Percentiles rank a stretch among this genome's conserved stretches.
phyloP scores from a whole-genome alignment of 2,329 filamentous ascomycete species.

The Beauveria sp. region DNA sequence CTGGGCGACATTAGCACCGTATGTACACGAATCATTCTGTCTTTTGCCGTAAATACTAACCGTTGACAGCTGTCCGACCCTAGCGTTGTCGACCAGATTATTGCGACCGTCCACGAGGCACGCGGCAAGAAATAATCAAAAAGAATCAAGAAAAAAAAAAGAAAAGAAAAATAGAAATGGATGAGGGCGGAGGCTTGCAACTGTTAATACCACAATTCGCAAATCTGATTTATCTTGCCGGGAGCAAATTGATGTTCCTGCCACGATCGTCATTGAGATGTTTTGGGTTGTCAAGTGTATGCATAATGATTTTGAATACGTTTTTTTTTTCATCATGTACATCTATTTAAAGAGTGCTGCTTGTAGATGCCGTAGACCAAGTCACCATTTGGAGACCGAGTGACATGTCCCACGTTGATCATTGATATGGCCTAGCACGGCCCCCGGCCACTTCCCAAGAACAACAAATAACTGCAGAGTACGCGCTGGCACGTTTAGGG shows the following conservation, averaged over 20 bases:
- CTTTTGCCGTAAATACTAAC: background rate
- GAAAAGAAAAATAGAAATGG: background rate
- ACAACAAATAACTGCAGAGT: too few species aligned
- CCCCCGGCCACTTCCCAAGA: too few species aligned
- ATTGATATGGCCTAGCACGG: too few species aligned
- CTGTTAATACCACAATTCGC: slow-evolving; percentile 4
- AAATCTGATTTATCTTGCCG: background rate
- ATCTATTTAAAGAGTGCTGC: too few species aligned
- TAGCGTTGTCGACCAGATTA: slow-evolving; percentile 76
- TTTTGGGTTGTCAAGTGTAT: background rate
- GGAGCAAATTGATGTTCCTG: background rate
- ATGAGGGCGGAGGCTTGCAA: background rate
- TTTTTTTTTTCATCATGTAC: background rate
- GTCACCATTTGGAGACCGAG: background rate
- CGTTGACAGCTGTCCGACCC: slow-evolving; percentile 68
- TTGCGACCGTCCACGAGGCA: slow-evolving; percentile 63
- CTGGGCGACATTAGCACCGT: slow-evolving; percentile 89
- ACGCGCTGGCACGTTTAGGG: too few species aligned
- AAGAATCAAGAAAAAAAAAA: background rate
- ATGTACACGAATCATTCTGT: slow-evolving; percentile 32
- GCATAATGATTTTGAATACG: background rate
- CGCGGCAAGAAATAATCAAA: slow-evolving; percentile 39
- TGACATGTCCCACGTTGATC: background rate
- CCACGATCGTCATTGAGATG: background rate
- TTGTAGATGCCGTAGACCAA: background rate